Evolutionary conservation across 2,329 filamentous ascomycete genomes (phyloP).

Genomic region (Ampelomyces quisqualis): DNA sequence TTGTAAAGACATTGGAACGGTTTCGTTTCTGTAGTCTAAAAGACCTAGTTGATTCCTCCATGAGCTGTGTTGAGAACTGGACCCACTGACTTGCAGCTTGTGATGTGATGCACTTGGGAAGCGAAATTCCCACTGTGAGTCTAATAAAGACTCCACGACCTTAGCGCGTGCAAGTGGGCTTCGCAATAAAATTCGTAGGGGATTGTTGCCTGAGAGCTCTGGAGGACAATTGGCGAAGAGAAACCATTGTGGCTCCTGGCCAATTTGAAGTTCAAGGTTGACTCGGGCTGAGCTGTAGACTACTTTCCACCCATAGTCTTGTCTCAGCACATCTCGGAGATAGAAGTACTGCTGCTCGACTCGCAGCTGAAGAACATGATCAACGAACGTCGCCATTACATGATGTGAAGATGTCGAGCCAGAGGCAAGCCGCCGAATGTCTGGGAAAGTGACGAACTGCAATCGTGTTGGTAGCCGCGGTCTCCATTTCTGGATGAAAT

Average conservation of each 20-base stretch:
- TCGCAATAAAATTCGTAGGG: conserved; percentile 46
- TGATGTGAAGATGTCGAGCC: neutral
- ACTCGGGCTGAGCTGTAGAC: conserved; percentile 45
- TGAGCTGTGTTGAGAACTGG: conserved; percentile 26
- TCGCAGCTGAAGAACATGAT: conserved; percentile 10
- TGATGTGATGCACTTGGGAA: conserved; percentile 11
- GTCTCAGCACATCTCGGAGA: conserved; percentile 19
- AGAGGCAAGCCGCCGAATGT: conserved; percentile 1
- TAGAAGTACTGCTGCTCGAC: conserved; percentile 15
- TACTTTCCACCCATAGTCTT: conserved; percentile 46
- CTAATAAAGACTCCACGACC: conserved; percentile 13
- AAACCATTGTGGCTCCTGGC: conserved; percentile 47
- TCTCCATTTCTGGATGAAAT: conserved; percentile 50
- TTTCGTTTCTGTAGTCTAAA: conserved; percentile 43
- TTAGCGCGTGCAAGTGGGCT: conserved; percentile 23
- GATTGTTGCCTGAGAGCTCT: conserved; percentile 42
- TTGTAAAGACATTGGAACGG: conserved; percentile 48
- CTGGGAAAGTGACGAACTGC: conserved; percentile 19
- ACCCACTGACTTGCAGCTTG: conserved; percentile 22
- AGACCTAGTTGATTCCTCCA: conserved; percentile 44
- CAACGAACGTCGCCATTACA: conserved; percentile 6
- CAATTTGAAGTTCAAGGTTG: conserved; percentile 46
- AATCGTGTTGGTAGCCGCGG: conserved; percentile 24
- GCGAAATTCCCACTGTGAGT: conserved; percentile 28
- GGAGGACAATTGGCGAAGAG: conserved; percentile 48